Evolutionary conservation across 208 protist genomes (phyloP), one percentile per base, ranked within the genome.

Genomic region (Wallacemonas sp.): DNA sequence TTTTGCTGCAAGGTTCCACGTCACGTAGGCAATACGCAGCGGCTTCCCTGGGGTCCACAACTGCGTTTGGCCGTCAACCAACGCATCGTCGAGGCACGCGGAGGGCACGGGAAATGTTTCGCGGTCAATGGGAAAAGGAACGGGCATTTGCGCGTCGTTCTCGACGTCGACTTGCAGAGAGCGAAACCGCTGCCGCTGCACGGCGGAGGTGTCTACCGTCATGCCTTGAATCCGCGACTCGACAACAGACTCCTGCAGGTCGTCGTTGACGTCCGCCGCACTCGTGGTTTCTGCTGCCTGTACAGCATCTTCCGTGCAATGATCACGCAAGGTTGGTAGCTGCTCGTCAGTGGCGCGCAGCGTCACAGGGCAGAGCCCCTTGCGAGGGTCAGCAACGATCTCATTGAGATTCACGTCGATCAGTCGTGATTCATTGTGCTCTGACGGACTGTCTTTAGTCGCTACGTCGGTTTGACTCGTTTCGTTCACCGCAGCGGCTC

Each of bases 1-100:
- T 21, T 62, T 78, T 41, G 72, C 68, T 5, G 72, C 87, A 83
- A 96, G 91, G 68, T 96, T 96, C 86, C 87, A 96, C 15, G 73
- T 93, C 4, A 93, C 59, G 66, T 88, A 93, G 0, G 82, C 60
- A 19, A 96, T 70, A n/a, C 84, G 77, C 26, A 96, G 71, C 26
- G 84, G 76, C 61, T 84, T 82, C 2, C 86, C 86, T 14, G 87
- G 86, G 15, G 5, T 12, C 88, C 90, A 96, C 2, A 66, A 36
- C 54, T 68, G 68, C 22, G 73, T 76, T 42, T 72, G 47, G 1
- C 62, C 76, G 2, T 34, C 42, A 2, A 77, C 49, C 21, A 70
- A 27, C 9, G 26, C 38, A 38, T 92, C 79, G 24, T 86, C 81
- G 11, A 61, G 61, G 59, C 83, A 83, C 28, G 44, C 61, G 1